Base-by-base conservation (phyloP, 2,329 filamentous ascomycete species). In the Neonectria coccinea region DNA sequence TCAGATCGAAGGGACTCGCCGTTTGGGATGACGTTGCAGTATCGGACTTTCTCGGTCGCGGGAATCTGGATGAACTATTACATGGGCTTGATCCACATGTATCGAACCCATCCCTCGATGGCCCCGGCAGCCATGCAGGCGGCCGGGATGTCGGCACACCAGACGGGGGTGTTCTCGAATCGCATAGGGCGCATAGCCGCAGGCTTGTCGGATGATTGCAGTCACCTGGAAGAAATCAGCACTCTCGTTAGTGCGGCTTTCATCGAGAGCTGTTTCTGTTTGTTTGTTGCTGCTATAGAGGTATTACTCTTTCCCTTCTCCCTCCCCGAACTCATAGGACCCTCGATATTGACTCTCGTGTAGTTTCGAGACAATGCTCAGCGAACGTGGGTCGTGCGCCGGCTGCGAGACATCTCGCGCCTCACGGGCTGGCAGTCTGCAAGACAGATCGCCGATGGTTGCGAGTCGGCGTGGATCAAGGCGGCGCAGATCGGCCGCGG, bases 381-480 rank as follows among this genome's bases (percentile, higher is more conserved):
- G 73, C 89, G 96, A 1, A 85, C 87, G 62, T 97, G 93, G 92
- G 87, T 91, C 0, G 85, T 97, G 67, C 84, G 86, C 36, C 88
- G 91, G 29, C 84, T 97, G 59, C 86, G 89, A 70, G 90, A 93
- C 71, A 90, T 97, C 42, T 88, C 91, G 2, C 88, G 90, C 1
- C 83, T 96, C 8, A 97, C 93, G 0, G 96, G 96, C 0, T 97
- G 93, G 92, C 91, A 93, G 72, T 93, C 91, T 1, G 92, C 93
- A 1, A 86, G 88, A 36, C 88, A 94, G 44, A 95, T 97, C 67
- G 93, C 93, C 0, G 85, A 88, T 53, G 94, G 93, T 1, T 97
- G 93, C 77, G 94, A 98, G 78, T 90, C 89, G 3, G 86, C 89
- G 0, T 99, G 96, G 96, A 85, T 87, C 64, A 92, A 90, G 74